Percentiles rank a stretch among this genome's conserved stretches.
Evolutionary conservation across 352 stramenopile genomes (phyloP).

Genomic region (Phytopythium kandeliae): DNA sequence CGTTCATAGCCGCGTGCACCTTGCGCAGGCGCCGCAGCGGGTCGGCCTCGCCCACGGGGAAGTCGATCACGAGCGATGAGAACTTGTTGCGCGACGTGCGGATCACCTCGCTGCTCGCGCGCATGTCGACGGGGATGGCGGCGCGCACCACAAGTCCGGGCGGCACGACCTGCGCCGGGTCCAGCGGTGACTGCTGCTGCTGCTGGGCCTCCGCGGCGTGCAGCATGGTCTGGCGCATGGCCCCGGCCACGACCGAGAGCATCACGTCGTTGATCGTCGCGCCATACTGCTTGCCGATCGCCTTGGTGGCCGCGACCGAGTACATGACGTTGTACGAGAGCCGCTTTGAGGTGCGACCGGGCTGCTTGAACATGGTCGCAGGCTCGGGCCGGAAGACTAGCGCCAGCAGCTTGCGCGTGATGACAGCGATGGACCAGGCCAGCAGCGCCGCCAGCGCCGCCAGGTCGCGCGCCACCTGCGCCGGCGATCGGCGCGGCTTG

Average conservation of each 20-base stretch:
- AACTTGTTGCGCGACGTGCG: constrained; percentile 67
- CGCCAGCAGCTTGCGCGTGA: constrained; percentile 39
- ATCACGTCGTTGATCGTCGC: constrained; percentile 82
- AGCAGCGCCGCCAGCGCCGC: constrained; percentile 25
- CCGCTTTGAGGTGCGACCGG: constrained; percentile 48
- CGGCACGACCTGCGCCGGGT: constrained; percentile 15
- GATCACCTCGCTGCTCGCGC: constrained; percentile 56
- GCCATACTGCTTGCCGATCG: constrained; percentile 54
- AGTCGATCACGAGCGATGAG: constrained; percentile 68
- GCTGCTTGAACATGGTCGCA: constrained; percentile 59
- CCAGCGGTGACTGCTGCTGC: not conserved
- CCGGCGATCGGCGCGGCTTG: constrained; percentile 20
- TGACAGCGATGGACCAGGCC: constrained; percentile 54
- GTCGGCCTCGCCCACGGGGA: constrained; percentile 53
- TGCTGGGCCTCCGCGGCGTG: constrained; percentile 13
- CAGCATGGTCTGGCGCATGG: constrained; percentile 66
- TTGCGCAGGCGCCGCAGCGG: constrained; percentile 37
- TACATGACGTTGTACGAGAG: constrained; percentile 72
- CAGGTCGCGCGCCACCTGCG: constrained; percentile 16
- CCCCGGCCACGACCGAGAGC: constrained; percentile 68
- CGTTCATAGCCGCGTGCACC: constrained; percentile 52
- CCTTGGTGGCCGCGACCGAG: constrained; percentile 67
- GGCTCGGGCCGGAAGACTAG: constrained; percentile 52
- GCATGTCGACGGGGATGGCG: constrained; percentile 78
- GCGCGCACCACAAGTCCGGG: constrained; percentile 51